Evolutionary conservation across 2,329 filamentous ascomycete genomes (phyloP).

Genomic region (Aspergillus texensis): DNA sequence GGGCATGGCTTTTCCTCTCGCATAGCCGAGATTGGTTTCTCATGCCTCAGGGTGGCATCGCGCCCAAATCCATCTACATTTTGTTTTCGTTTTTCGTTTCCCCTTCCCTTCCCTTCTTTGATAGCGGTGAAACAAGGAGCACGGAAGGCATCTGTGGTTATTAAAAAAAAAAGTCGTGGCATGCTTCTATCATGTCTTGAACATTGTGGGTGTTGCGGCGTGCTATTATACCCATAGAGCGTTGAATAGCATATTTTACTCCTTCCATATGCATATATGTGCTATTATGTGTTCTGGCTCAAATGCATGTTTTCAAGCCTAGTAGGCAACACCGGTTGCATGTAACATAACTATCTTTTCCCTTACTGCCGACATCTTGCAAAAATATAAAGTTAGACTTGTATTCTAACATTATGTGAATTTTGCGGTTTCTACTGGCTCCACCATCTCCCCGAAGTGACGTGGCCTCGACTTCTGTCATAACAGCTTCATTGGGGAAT

Average conservation of each 20-base stretch:
- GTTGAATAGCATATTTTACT: slow-evolving; percentile 15
- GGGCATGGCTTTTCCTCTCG: slow-evolving; percentile 50
- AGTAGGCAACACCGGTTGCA: neutral
- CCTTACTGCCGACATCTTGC: neutral
- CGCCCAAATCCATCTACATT: slow-evolving; percentile 1
- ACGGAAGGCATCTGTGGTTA: neutral
- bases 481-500: slow-evolving; percentile 22
- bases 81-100: neutral
- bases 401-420: neutral
- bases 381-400: neutral
- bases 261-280: neutral
- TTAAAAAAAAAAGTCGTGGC: slow-evolving; percentile 2
- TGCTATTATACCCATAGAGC: slow-evolving; percentile 26
- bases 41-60: slow-evolving; percentile 34
- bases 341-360: neutral
- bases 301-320: neutral
- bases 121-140: neutral
- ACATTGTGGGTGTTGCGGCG: slow-evolving; percentile 12
- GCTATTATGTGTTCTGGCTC: neutral
- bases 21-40: slow-evolving; percentile 45
- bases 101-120: neutral
- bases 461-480: neutral
- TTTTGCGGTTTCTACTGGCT: neutral
- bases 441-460: neutral
- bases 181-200: slow-evolving; percentile 14